Conservation (phyloP, 2,329 filamentous ascomycete genomes). For the Cordyceps cicadae region DNA sequence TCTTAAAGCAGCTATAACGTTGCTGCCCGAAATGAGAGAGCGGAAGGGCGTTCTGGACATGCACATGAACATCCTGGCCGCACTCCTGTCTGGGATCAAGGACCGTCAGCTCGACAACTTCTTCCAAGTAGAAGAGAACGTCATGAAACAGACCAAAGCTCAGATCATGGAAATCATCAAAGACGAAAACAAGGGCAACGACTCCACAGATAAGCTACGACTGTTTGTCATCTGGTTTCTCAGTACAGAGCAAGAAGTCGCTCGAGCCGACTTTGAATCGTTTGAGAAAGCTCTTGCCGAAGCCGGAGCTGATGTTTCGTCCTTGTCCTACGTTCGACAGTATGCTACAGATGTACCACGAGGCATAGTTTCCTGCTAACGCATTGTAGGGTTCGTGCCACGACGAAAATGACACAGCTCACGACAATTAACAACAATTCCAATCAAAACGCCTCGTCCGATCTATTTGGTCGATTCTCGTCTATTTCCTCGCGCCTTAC, state of each 20-base stretch:
- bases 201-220: conserved; percentile 81
- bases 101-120: conserved; percentile 92
- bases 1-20: conserved; percentile 88
- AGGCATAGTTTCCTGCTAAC: conserved; percentile 17
- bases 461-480: conserved; percentile 89
- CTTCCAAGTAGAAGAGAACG: conserved; percentile 89
- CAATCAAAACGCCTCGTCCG: conserved; percentile 56
- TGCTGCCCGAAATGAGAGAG: conserved; percentile 84
- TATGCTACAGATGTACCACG: conserved; percentile 33
- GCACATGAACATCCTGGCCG: conserved; percentile 97
- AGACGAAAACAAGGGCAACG: conserved; percentile 70
- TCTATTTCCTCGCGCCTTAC: conserved; percentile 87
- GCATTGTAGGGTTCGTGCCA: conserved; percentile 64
- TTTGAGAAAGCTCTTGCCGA: conserved; percentile 77
- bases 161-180: conserved; percentile 84
- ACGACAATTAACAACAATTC: conserved; percentile 74
- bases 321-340: conserved; percentile 80
- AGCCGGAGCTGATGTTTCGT: conserved; percentile 66
- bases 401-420: conserved; percentile 97
- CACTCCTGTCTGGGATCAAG: conserved; percentile 70
- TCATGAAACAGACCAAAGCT: conserved; percentile 81
- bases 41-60: conserved; percentile 90
- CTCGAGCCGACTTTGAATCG: conserved; percentile 69
- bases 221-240: conserved; percentile 97
- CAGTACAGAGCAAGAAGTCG: conserved; percentile 84